Base-by-base conservation (phyloP, 495 filamentous ascomycete genomes). In the Penicillium riverlandense region DNA sequence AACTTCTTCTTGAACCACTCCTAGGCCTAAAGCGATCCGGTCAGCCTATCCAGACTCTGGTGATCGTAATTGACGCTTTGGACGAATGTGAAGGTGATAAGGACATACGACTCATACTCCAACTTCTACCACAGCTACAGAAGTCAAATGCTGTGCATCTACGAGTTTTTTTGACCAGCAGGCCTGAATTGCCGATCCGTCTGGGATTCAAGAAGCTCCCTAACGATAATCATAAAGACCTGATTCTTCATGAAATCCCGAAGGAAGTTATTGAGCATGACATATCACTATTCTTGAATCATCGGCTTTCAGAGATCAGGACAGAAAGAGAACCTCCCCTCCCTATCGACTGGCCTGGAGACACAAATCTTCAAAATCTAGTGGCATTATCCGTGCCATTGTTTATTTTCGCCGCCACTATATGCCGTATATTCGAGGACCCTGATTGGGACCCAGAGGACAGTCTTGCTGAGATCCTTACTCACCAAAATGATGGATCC, bases 171-270 rank as follows among this genome's bases (percentile, higher is more conserved):
- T 4, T 16, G 15, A 16, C 15, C 15, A 16, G 15, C 4, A 16
- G 15, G 4, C 15, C 15, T 11, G 72, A 78, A 44, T 44, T 70
- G 11, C 61, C 65, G 4, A 66, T 77, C 45, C 57, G 61, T 1
- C 54, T 58, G 2, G 55, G 56, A 0, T 64, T 66, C 31, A 1
- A 16, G 33, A 13, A 15, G 29, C 2, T 22, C 6, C 0, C 22
- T 4, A 3, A 49, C 55, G 22, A 45, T 2, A 29, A 52, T 0
- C 36, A 57, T 38, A 49, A 60, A 15, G 38, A 57, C 29, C 14
- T 62, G 6, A 40, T 45, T 8, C 55, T 22, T 6, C 50, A 55
- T 41, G 42, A 61, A 29, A 28, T 54, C 31, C 39, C 48, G 30
- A 10, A 16, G 7, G 14, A 38, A n/a, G 45, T 52, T 12, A 44